A percentile compares a stretch with the other conserved stretches of the same genome.
These are phyloP conservation scores for Salvia rosmarinus DNA, from an alignment of 257 asterid species.

Conservation along the genomic window DNA sequence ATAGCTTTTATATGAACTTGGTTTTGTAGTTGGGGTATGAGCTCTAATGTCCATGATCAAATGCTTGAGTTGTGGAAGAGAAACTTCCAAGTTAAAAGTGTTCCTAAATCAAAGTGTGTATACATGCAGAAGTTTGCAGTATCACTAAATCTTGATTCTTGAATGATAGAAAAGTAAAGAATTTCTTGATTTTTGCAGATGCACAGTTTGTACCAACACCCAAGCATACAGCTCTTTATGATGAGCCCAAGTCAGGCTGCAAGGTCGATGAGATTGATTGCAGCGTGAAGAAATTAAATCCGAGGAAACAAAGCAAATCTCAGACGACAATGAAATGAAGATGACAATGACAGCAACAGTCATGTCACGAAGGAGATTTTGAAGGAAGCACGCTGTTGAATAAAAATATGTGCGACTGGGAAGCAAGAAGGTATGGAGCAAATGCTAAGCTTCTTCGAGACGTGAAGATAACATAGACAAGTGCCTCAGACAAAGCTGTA, in stretches of 20 bases:
- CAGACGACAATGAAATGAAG: constrained; percentile 51
- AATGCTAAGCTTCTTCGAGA: constrained; percentile 89
- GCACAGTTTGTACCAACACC: constrained; percentile 86
- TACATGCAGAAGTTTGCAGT: not conserved
- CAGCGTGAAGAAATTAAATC: constrained; percentile 35
- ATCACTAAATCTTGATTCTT: not conserved
- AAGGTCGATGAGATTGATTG: constrained; percentile 35
- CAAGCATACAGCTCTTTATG: constrained; percentile 84
- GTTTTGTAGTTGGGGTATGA: constrained; percentile 79
- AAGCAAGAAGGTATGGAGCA: constrained; percentile 83
- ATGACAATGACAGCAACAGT: constrained; percentile 40
- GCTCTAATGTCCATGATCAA: constrained; percentile 84
- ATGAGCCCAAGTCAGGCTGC: constrained; percentile 60
- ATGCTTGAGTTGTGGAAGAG: constrained; percentile 88
- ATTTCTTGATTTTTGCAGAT: constrained; percentile 52
- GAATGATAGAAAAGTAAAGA: not conserved
- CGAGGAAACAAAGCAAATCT: constrained; percentile 45
- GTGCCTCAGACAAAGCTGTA: not conserved
- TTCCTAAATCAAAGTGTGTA: constrained; percentile 75
- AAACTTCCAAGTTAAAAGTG: constrained; percentile 70
- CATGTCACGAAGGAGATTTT: constrained; percentile 33
- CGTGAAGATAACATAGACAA: constrained; percentile 62
- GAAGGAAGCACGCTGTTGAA: constrained; percentile 31
- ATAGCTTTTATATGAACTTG: constrained; percentile 7
- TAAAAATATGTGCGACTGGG: constrained; percentile 75